Evolutionary conservation across 164 flowering plant species (phyloP), one percentile per base, ranked within the genome.

Genomic region (Malania oleifera): DNA sequence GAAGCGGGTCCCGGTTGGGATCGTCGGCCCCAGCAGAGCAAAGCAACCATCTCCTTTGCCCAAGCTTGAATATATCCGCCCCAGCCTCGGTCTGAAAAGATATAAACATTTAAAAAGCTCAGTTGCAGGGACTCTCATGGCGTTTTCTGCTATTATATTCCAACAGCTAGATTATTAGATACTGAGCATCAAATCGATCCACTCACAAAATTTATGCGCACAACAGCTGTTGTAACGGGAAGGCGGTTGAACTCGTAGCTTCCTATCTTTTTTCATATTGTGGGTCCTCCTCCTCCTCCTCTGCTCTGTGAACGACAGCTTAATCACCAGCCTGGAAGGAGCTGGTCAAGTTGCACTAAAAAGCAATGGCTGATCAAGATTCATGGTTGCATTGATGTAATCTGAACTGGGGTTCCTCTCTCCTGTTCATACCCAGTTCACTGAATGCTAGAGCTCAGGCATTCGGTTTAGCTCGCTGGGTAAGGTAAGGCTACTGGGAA

Each of bases 281-380:
- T 75, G 81, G 90, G 83, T 60, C 79, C 77, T 54, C 53, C 48
- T 18, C 19, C 44, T 39, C 43, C 17, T 57, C 49, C 52, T 38
- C 60, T 48, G 3, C 64, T 54, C 68, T 68, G 72, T 68, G 57
- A 54, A 52, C 70, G 86, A 82, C 86, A 85, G 84, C 86, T 84
- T 82, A 71, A 80, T 72, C 75, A 68, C 72, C 86, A 80, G 87
- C 81, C 91, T 85, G 96, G 82, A 88, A 82, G 82, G 76, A 65
- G 71, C 77, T 74, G 67, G 61, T 66, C 56, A 37, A 51, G 23
- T 61, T 65, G 58, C 75, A 62, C 66, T 63, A 59, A 67, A 70
- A 69, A 71, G 65, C 50, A 48, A n/a, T 38, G 12, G 22, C 48
- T 35, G 37, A 46, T 60, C 38, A 41, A 34, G 34, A 62, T 27